Evolutionary conservation across 768 basidiomycete species (phyloP).

Genomic region (Mycena latifolia): DNA sequence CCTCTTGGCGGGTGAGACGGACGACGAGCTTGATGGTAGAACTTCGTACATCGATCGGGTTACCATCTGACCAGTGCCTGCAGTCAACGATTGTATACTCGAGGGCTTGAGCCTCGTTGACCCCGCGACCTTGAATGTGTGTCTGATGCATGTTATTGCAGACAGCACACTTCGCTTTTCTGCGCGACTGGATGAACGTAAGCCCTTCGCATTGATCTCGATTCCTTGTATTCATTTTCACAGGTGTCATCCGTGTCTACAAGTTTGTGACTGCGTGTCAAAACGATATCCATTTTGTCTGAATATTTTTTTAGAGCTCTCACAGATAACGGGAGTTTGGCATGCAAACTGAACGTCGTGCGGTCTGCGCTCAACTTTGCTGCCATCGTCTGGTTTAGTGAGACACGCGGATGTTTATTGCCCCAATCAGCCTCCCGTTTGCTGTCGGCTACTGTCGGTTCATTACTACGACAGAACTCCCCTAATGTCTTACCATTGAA

Average conservation of each 20-base stretch:
- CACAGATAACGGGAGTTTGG: not conserved
- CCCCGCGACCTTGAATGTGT: conserved; percentile 31
- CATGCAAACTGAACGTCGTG: conserved; percentile 32
- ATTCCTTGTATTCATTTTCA: conserved; percentile 1
- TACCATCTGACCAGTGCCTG: not conserved
- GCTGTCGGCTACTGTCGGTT: conserved; percentile 37
- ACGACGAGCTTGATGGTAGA: conserved; percentile 41
- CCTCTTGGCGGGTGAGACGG: conserved; percentile 33
- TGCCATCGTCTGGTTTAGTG: conserved; percentile 49
- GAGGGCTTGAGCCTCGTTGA: conserved; percentile 45
- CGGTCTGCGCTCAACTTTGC: conserved; percentile 47
- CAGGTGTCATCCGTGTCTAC: conserved; percentile 7
- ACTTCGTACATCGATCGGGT: not conserved
- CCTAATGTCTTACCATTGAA: conserved; percentile 11
- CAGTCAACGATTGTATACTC: conserved; percentile 50
- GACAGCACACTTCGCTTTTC: conserved; percentile 42
- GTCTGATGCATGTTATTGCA: conserved; percentile 36
- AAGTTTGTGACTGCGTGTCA: conserved; percentile 9
- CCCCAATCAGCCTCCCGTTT: conserved; percentile 39
- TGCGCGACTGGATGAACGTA: conserved; percentile 49
- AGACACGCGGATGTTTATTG: conserved; percentile 35
- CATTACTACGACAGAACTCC: conserved; percentile 27
- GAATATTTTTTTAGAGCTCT: conserved; percentile 17
- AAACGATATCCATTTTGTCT: not conserved
- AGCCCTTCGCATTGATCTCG: conserved; percentile 3